Conservation (phyloP, 208 protist species). For the Acanthamoeba lugdunensis region DNA sequence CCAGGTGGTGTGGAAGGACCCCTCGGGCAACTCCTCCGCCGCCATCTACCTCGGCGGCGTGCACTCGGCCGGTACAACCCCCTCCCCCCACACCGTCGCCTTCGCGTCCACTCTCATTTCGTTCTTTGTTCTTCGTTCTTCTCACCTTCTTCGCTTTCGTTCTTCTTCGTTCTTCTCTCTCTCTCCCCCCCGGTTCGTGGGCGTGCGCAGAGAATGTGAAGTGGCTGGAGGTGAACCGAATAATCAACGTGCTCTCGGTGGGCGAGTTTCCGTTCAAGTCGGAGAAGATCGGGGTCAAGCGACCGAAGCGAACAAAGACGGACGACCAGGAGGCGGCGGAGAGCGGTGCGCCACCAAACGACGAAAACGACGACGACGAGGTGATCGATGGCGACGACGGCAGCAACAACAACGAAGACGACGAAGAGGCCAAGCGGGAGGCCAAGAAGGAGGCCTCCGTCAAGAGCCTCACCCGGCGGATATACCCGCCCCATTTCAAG, state of each 20-base stretch:
- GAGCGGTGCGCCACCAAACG: background rate
- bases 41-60: slow-evolving; percentile 28
- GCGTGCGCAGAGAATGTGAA: background rate
- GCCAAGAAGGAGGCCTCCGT: background rate
- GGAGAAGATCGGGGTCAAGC: slow-evolving; percentile 38
- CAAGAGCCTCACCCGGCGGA: slow-evolving; percentile 33
- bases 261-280: slow-evolving; percentile 21
- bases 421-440: background rate
- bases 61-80: background rate
- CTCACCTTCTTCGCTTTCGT: background rate
- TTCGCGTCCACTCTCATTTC: too few species aligned
- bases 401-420: background rate
- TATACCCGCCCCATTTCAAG: slow-evolving; percentile 34
- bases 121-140: background rate
- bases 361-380: background rate
- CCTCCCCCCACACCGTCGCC: background rate
- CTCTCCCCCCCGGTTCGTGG: background rate
- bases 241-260: slow-evolving; percentile 38
- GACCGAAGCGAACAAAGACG: background rate
- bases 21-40: background rate
- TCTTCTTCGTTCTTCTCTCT: background rate
- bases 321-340: background rate
- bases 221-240: slow-evolving; percentile 39
- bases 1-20: slow-evolving; percentile 27
- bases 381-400: background rate